phyloP scores from a whole-genome alignment of 2,329 filamentous ascomycete species.

The Beauveria pseudobassiana region DNA sequence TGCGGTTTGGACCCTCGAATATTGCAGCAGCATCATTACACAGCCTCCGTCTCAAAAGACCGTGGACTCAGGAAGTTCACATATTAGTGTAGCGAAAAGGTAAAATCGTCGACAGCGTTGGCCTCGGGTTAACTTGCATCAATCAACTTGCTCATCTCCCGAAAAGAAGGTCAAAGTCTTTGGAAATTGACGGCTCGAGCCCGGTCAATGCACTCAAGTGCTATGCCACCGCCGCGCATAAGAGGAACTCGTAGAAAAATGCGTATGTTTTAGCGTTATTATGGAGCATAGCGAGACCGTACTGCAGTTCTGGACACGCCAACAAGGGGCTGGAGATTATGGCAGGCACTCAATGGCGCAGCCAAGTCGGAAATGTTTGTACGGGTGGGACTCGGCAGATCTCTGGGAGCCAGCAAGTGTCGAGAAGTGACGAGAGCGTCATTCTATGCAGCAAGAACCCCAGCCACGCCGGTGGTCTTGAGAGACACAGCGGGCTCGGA shows the following conservation, averaged over 20 bases:
- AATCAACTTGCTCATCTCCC: too few relatives aligned
- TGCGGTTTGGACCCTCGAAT: too few relatives aligned
- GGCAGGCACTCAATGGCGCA: neutral
- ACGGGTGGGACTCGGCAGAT: conserved; percentile 6
- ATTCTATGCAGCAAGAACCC: neutral
- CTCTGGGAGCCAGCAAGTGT: neutral
- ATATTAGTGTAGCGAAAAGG: too few relatives aligned
- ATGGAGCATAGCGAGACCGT: neutral
- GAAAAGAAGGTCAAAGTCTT: too few relatives aligned
- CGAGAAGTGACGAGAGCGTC: neutral
- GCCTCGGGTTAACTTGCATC: too few relatives aligned
- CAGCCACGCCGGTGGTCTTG: neutral
- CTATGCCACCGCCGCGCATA: too few relatives aligned
- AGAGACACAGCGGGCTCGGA: conserved; percentile 8
- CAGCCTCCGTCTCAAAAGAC: too few relatives aligned
- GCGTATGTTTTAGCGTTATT: neutral
- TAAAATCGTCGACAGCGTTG: too few relatives aligned
- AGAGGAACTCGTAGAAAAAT: neutral
- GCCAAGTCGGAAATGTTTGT: neutral
- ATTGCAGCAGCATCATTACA: too few relatives aligned
- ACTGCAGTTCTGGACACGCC: neutral
- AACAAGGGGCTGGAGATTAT: neutral
- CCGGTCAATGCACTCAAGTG: too few relatives aligned
- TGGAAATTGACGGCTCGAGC: too few relatives aligned
- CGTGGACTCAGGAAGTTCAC: too few relatives aligned